Evolutionary conservation across 805 yeast genomes (phyloP).

Genomic region (Tanozyma kutaoensis): DNA sequence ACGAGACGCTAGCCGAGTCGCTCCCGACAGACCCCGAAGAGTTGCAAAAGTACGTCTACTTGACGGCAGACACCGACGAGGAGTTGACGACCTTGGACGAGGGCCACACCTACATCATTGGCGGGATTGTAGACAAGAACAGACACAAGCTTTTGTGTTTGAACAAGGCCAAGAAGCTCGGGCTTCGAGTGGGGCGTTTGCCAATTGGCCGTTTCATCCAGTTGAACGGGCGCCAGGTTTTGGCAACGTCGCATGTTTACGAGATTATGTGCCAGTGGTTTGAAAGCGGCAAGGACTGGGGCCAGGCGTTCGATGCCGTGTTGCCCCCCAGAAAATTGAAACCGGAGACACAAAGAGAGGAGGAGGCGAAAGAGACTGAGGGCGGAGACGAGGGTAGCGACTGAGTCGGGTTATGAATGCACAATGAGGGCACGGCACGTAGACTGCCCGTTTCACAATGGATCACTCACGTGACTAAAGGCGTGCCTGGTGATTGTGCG

Average conservation of each 20-base stretch:
- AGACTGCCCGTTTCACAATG: too few relatives aligned
- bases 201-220: constrained; percentile 82
- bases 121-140: constrained; percentile 95
- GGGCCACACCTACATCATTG: constrained; percentile 71
- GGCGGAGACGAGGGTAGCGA: too few relatives aligned
- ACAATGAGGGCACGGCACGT: too few relatives aligned
- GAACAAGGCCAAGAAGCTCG: constrained; percentile 64
- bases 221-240: constrained; percentile 73
- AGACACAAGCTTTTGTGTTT: constrained; percentile 72
- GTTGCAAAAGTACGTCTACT: constrained; percentile 39
- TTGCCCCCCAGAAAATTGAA: constrained; percentile 65
- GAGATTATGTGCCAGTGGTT: constrained; percentile 75
- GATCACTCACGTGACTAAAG: too few relatives aligned
- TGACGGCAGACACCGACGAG: constrained; percentile 66
- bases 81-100: constrained; percentile 49
- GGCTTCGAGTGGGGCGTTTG: constrained; percentile 59
- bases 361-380: too few relatives aligned
- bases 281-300: constrained; percentile 66
- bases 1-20: constrained; percentile 15
- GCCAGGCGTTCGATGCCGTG: constrained; percentile 70
- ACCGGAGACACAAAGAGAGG: too few relatives aligned
- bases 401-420: too few relatives aligned
- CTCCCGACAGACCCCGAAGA: constrained; percentile 15
- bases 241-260: constrained; percentile 92
- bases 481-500: too few relatives aligned